A percentile compares a stretch with the other conserved stretches of the same genome.
phyloP scores from a whole-genome alignment of 225 moss, liverwort and hornwort species.

The Asterella californica region DNA sequence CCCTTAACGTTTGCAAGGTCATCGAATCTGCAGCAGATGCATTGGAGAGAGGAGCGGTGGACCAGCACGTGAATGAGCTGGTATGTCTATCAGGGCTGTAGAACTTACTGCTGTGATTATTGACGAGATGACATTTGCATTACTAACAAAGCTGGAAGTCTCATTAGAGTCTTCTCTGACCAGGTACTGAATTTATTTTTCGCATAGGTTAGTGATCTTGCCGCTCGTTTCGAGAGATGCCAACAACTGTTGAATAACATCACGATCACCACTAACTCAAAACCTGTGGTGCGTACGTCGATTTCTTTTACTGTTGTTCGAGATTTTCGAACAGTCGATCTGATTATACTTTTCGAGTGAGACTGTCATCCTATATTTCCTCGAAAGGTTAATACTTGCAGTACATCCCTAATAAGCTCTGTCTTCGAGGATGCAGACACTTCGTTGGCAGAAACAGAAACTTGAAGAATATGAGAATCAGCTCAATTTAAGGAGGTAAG shows the following conservation, averaged over 20 bases:
- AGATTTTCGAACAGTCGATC: background rate
- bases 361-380: background rate
- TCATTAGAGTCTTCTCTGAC: too few species aligned
- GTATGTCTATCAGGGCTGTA: constrained; percentile 27
- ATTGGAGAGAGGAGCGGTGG: constrained; percentile 78
- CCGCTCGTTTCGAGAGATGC: constrained; percentile 68
- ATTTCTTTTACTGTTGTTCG: background rate
- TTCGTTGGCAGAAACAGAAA: constrained; percentile 69
- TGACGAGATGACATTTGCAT: background rate
- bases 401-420: background rate
- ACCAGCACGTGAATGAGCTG: constrained; percentile 78
- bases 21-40: constrained; percentile 78
- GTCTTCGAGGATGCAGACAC: constrained; percentile 47
- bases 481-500: constrained; percentile 71
- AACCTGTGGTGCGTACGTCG: constrained; percentile 49
- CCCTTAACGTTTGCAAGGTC: constrained; percentile 40
- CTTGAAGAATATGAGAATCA: constrained; percentile 68
- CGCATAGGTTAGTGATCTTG: constrained; percentile 63
- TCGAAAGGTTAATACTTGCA: background rate
- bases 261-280: constrained; percentile 53
- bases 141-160: background rate
- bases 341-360: background rate
- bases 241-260: constrained; percentile 69
- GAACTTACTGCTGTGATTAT: background rate
- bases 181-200: background rate